These are phyloP conservation scores for Phoma sp. DNA, from an alignment of 2,329 filamentous ascomycete species.

Conservation along the genomic window DNA sequence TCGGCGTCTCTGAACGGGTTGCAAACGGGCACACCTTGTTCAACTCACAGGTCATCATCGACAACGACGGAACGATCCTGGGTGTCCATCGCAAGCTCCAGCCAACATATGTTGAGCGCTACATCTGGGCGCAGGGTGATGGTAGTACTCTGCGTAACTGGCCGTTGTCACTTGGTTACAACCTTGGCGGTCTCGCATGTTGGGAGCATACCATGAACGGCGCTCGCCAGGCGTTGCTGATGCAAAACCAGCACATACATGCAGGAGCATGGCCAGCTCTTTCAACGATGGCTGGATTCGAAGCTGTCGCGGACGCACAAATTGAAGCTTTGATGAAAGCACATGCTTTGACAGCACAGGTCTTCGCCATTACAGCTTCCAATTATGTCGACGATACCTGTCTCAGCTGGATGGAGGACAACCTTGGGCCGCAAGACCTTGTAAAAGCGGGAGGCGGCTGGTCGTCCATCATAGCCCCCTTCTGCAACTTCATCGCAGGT, in stretches of 20 bases:
- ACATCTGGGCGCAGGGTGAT: slow-evolving; percentile 46
- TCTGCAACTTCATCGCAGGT: slow-evolving; percentile 45
- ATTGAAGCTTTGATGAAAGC: slow-evolving; percentile 57
- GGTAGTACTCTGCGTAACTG: slow-evolving; percentile 42
- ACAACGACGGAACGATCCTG: slow-evolving; percentile 41
- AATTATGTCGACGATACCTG: slow-evolving; percentile 54
- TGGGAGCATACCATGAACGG: slow-evolving; percentile 51
- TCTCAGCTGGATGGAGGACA: slow-evolving; percentile 50
- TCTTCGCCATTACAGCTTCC: slow-evolving; percentile 52
- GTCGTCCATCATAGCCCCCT: slow-evolving; percentile 45
- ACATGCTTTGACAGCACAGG: slow-evolving; percentile 54
- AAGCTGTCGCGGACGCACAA: slow-evolving; percentile 51
- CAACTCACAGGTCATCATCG: slow-evolving; percentile 47
- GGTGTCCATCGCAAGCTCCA: slow-evolving; percentile 49
- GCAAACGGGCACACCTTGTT: slow-evolving; percentile 44
- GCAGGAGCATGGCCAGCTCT: slow-evolving; percentile 49
- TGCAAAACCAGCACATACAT: slow-evolving; percentile 47
- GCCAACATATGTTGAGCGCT: slow-evolving; percentile 46
- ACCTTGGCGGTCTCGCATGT: slow-evolving; percentile 46
- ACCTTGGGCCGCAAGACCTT: slow-evolving; percentile 43
- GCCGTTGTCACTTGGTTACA: slow-evolving; percentile 40
- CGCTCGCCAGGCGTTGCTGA: slow-evolving; percentile 45
- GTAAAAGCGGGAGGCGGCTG: slow-evolving; percentile 47
- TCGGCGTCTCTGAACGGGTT: slow-evolving; percentile 46
- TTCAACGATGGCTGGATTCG: slow-evolving; percentile 49